Base-by-base conservation (phyloP, 345 rosid species). In the Lumnitzera littorea region DNA sequence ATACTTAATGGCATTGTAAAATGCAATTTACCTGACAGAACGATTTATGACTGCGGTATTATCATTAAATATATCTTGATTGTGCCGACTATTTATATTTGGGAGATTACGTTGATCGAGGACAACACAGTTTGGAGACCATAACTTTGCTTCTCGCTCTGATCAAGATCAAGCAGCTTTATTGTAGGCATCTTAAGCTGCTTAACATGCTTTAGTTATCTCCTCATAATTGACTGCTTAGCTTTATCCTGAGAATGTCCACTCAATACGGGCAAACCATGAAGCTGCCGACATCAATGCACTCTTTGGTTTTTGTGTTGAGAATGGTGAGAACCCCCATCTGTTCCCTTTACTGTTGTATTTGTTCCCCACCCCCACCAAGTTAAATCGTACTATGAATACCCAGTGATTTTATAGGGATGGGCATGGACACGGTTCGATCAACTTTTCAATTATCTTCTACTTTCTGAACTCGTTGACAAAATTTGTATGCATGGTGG, bases 401-500 rank as follows among this genome's bases (percentile, higher is more conserved):
- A n/a, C n/a, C n/a, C n/a, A n/a, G n/a, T n/a, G n/a, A n/a, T n/a
- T n/a, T n/a, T n/a, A n/a, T n/a, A 97, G 51, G 86, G 88, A 62
- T 88, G 97, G 96, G 92, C 99, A 50, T 94, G 99, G 99, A 84
- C 96, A 63, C 85, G 97, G 65, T 88, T 94, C 78, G 88, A 94
- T 74, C 95, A 88, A 67, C 89, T 94, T 24, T 94, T 94, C 74
- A 90, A 90, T 77, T 71, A 17, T 69, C 96, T 94, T 72, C 99
- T 97, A 1, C 95, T 94, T 6, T 91, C 97, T 64, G 99, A 96
- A 12, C 92, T 94, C 62, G 83, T 94, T 15, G 97, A 90, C 79
- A 94, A 88, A 76, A 94, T 94, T 47, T 94, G 99, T 67, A 90
- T 94, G 99, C 99, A 94, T 74, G 99, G 97, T 67, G 96, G 97